Conservation (phyloP, 306 rosid species). For the Gastrolobium villosum region DNA sequence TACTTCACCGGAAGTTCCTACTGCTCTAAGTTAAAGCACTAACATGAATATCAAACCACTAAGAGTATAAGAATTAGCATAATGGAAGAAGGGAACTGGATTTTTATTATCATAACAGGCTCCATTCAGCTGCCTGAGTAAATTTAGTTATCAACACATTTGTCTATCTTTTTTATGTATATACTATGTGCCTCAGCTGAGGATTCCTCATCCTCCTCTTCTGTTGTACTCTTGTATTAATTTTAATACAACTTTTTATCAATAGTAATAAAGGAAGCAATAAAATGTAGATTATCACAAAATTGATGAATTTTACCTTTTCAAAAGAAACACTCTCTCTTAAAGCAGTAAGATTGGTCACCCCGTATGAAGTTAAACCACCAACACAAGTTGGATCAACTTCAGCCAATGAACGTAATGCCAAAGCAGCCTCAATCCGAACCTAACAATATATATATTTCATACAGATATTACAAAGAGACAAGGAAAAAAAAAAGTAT, state of each 20-base stretch:
- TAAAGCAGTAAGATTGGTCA: slow-evolving; percentile 86
- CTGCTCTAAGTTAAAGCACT: neutral
- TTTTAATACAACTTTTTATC: slow-evolving; percentile 15
- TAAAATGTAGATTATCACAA: slow-evolving; percentile 34
- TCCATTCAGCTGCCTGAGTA: slow-evolving; percentile 10
- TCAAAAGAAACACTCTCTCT: slow-evolving; percentile 92
- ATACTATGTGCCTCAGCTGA: slow-evolving; percentile 10
- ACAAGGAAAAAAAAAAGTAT: slow-evolving; percentile 29
- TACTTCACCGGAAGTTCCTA: neutral
- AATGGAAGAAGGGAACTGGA: slow-evolving; percentile 19
- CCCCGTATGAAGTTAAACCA: slow-evolving; percentile 92
- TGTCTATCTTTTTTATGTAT: slow-evolving; percentile 27
- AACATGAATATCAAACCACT: neutral
- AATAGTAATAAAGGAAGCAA: slow-evolving; percentile 19
- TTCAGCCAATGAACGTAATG: slow-evolving; percentile 89
- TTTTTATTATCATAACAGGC: slow-evolving; percentile 7
- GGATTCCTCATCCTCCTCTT: slow-evolving; percentile 4
- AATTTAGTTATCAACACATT: slow-evolving; percentile 19
- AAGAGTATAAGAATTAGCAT: neutral
- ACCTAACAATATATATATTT: slow-evolving; percentile 67
- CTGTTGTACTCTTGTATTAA: slow-evolving; percentile 8
- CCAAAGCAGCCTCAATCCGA: slow-evolving; percentile 93
- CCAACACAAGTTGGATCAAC: slow-evolving; percentile 99
- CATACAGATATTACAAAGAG: slow-evolving; percentile 30
- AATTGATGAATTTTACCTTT: slow-evolving; percentile 67